Conservation (phyloP, 805 yeast species). For the Kregervanrija pseudodelftensis region DNA sequence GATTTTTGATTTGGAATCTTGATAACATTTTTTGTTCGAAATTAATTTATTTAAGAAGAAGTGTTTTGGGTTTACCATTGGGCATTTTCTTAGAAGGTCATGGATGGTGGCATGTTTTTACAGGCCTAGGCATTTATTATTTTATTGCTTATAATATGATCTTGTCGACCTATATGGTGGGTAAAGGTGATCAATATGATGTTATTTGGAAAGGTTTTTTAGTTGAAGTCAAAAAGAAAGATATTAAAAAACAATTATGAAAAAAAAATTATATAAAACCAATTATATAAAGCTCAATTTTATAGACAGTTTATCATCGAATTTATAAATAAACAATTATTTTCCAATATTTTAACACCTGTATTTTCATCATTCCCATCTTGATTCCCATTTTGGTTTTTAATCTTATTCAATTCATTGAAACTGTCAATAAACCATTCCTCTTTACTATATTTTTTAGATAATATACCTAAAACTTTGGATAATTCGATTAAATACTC, state of each 20-base stretch:
- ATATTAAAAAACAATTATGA: slow-evolving; percentile 13
- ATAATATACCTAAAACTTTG: slow-evolving; percentile 8
- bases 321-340: no score
- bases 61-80: slow-evolving; percentile 64
- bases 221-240: slow-evolving; percentile 34
- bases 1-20: slow-evolving; percentile 82
- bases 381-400: no score
- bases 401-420: not conserved
- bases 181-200: slow-evolving; percentile 46
- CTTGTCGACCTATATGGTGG: slow-evolving; percentile 58
- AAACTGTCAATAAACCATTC: slow-evolving; percentile 8
- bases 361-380: no score
- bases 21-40: slow-evolving; percentile 72
- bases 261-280: no score
- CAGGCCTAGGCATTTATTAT: slow-evolving; percentile 82
- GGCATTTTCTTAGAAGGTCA: slow-evolving; percentile 87
- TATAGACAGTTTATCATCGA: no score
- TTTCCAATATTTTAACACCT: no score
- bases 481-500: slow-evolving; percentile 7
- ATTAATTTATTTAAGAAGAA: slow-evolving; percentile 53
- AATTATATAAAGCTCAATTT: no score
- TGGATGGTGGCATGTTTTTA: slow-evolving; percentile 95
- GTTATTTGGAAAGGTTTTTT: slow-evolving; percentile 54
- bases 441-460: not conserved
- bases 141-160: slow-evolving; percentile 77